Evolutionary conservation across 208 protist species (phyloP).

Genomic region (Tritrichomonas musculus): DNA sequence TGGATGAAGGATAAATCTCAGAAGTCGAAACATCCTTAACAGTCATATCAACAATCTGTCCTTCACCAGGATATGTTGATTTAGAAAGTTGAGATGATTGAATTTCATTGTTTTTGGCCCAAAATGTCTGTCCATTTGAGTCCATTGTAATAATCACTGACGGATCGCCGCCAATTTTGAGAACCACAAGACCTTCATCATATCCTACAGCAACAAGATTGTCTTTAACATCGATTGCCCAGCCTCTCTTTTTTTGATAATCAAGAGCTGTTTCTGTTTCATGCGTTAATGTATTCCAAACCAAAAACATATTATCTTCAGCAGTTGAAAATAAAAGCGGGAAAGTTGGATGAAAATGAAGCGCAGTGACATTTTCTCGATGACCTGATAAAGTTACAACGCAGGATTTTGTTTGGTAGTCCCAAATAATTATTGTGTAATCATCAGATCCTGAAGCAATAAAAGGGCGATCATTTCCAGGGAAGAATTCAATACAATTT

Average conservation of each 20-base stretch:
- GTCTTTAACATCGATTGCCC: slow-evolving; percentile 69
- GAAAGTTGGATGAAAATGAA: slow-evolving; percentile 88
- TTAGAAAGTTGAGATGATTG: slow-evolving; percentile 58
- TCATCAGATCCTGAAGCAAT: slow-evolving; percentile 84
- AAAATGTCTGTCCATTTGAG: slow-evolving; percentile 79
- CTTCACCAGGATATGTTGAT: not conserved
- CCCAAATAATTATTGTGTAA: slow-evolving; percentile 85
- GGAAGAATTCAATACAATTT: slow-evolving; percentile 95
- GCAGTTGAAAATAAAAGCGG: slow-evolving; percentile 85
- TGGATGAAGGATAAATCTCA: not conserved
- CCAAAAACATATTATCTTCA: slow-evolving; percentile 73
- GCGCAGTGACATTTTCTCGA: slow-evolving; percentile 80
- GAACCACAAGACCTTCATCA: slow-evolving; percentile 52
- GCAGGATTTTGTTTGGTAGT: slow-evolving; percentile 91
- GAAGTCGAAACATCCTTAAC: not conserved
- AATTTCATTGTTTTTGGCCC: slow-evolving; percentile 83
- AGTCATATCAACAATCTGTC: not conserved
- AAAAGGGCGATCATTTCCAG: slow-evolving; percentile 87
- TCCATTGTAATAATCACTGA: slow-evolving; percentile 86
- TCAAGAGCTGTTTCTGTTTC: slow-evolving; percentile 78
- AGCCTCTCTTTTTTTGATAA: slow-evolving; percentile 82
- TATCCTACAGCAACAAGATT: slow-evolving; percentile 74
- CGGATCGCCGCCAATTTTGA: no score
- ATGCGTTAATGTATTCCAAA: slow-evolving; percentile 86
- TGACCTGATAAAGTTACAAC: slow-evolving; percentile 83